Conservation (phyloP, 345 rosid species). For the Rhizophora mangle region DNA sequence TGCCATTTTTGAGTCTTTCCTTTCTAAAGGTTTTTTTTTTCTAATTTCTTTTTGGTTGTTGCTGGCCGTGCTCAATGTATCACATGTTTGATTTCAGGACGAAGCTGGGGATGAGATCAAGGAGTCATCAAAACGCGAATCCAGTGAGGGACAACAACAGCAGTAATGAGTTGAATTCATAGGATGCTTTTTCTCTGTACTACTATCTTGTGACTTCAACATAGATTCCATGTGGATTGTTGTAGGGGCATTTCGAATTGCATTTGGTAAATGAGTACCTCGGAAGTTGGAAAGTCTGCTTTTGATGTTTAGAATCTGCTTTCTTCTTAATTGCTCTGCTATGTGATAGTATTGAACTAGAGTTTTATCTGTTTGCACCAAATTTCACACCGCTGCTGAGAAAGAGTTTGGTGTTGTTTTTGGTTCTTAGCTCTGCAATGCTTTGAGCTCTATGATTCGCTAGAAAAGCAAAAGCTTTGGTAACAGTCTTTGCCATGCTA, state of each 20-base stretch:
- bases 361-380: background rate
- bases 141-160: slow-evolving; percentile 49
- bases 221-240: slow-evolving; percentile 35
- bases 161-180: slow-evolving; percentile 36
- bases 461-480: too few species aligned
- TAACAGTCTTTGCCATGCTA: too few species aligned
- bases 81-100: slow-evolving; percentile 40
- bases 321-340: background rate
- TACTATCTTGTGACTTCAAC: slow-evolving; percentile 29
- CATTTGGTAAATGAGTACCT: slow-evolving; percentile 19
- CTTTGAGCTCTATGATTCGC: too few species aligned
- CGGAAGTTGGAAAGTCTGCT: slow-evolving; percentile 24
- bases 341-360: background rate
- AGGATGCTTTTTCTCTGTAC: slow-evolving; percentile 28
- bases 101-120: slow-evolving; percentile 87
- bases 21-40: background rate
- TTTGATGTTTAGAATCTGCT: slow-evolving; percentile 29
- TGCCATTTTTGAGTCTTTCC: background rate
- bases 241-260: slow-evolving; percentile 33
- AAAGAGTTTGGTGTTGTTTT: background rate
- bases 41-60: background rate
- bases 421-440: background rate
- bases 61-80: background rate
- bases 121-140: slow-evolving; percentile 70
- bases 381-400: background rate